A percentile compares a stretch with the other conserved stretches of the same genome.
These are phyloP conservation scores for Gamsiella multidivaricata DNA, from an alignment of 192 early-diverging fungal species.

Conservation along the genomic window DNA sequence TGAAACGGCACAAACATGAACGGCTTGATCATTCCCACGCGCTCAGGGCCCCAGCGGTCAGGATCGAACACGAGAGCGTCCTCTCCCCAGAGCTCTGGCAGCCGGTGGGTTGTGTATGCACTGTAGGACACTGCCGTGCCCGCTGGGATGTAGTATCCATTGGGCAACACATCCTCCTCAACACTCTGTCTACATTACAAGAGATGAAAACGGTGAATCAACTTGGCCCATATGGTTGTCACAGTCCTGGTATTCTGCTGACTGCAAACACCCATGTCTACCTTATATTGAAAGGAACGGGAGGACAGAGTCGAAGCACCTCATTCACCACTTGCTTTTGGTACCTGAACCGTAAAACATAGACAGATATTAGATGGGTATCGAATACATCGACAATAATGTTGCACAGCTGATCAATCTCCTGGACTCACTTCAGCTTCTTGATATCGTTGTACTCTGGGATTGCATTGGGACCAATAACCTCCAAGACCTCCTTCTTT, in stretches of 20 bases:
- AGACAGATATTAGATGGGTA: too few relatives aligned
- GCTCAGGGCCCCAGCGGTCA: conserved; percentile 62
- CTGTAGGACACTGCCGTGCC: conserved; percentile 26
- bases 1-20: conserved; percentile 64
- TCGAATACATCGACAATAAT: too few relatives aligned
- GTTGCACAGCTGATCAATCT: too few relatives aligned
- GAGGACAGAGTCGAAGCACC: conserved; percentile 46
- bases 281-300: conserved; percentile 43
- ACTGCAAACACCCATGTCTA: conserved; percentile 9
- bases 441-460: conserved; percentile 49
- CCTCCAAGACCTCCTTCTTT: conserved; percentile 20
- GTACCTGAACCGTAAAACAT: conserved; percentile 45
- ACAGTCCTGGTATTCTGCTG: not conserved
- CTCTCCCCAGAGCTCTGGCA: conserved; percentile 64
- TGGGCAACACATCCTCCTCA: conserved; percentile 57
- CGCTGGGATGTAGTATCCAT: conserved; percentile 62
- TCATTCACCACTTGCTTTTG: conserved; percentile 67
- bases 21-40: conserved; percentile 44
- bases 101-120: conserved; percentile 40
- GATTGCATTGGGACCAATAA: conserved; percentile 11
- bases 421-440: conserved; percentile 35
- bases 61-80: conserved; percentile 66
- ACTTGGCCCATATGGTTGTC: conserved; percentile 23
- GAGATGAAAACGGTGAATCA: conserved; percentile 43
- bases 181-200: conserved; percentile 55